Base-by-base conservation (phyloP, 371 early-diverging fungal species). In the Mucor plumbeus region DNA sequence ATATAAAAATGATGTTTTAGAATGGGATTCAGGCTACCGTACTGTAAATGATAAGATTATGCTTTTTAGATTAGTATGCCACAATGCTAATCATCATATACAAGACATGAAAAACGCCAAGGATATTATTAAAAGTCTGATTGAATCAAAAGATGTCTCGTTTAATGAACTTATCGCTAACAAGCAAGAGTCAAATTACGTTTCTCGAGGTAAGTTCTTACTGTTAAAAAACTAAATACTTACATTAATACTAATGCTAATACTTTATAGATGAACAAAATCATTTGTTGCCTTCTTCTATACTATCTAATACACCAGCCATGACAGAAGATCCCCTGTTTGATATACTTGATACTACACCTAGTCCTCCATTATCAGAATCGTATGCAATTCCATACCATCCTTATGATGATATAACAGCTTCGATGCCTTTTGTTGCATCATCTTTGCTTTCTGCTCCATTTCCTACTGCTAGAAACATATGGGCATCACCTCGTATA, bases 401-500 rank as follows among this genome's bases (percentile, higher is more conserved):
- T 54, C 54, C 54, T n/a, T 41, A 31, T 14, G 63, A 63, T 26
- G 21, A 21, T 7, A 21, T 6, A 19, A 34, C 31, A 31, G 17
- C 62, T 0, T 41, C 26, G 13, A 31, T 63, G 10, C 54, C 55
- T 39, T 50, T 40, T 5, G 39, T 31, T 0, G 14, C 62, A 7
- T 55, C 61, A 1, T 67, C 67, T 35, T 56, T 67, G 14, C 56
- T 67, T 11, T 67, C 67, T 10, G 55, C 62, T 14, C 62, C 67
- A 7, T 61, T 54, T 4, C 62, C 67, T 4, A 61, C 62, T 7
- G 67, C 55, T 0, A 67, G 61, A 38, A 67, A 67, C 10, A 67
- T 67, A 14, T 67, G 67, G 67, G 61, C 67, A 15, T 67, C 67
- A 5, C 64, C 64, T 43, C 43, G 57, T 13, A 64, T 56, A 11